Conservation (phyloP, 805 yeast species). For the Monosporozyma yasuniensis region DNA sequence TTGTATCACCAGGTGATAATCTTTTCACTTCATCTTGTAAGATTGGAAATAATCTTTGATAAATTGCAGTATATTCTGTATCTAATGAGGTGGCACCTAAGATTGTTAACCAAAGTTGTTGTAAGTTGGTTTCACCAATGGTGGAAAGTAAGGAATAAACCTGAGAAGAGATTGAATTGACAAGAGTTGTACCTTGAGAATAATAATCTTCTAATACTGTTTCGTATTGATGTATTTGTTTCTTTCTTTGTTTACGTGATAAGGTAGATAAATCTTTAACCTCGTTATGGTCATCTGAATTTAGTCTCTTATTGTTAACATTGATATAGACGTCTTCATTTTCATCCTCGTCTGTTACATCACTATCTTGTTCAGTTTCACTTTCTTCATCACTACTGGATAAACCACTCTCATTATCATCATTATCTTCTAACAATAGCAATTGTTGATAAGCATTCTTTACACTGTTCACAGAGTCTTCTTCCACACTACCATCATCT, state of each 20-base stretch:
- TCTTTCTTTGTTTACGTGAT: constrained; percentile 30
- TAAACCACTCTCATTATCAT: constrained; percentile 31
- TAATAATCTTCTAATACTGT: constrained; percentile 65
- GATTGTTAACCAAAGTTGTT: constrained; percentile 75
- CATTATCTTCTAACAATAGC: constrained; percentile 34
- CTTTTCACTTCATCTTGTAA: constrained; percentile 77
- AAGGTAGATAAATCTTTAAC: neutral
- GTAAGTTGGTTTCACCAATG: constrained; percentile 69
- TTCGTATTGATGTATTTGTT: constrained; percentile 40
- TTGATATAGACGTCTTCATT: constrained; percentile 23
- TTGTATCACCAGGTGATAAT: constrained; percentile 37
- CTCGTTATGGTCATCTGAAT: constrained; percentile 10
- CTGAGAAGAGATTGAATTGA: constrained; percentile 68
- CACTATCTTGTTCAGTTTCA: constrained; percentile 19
- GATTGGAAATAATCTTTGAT: constrained; percentile 61
- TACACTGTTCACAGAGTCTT: constrained; percentile 42
- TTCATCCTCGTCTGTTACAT: constrained; percentile 25
- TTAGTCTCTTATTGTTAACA: constrained; percentile 21
- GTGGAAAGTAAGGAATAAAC: constrained; percentile 70
- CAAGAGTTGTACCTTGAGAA: constrained; percentile 69
- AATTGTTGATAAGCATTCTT: constrained; percentile 52
- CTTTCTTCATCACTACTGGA: constrained; percentile 31
- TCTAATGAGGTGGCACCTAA: constrained; percentile 83
- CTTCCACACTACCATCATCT: constrained; percentile 75
- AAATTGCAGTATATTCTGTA: constrained; percentile 62